Conservation (phyloP, 1,139 yeast species). For the Pichia inconspicua region DNA sequence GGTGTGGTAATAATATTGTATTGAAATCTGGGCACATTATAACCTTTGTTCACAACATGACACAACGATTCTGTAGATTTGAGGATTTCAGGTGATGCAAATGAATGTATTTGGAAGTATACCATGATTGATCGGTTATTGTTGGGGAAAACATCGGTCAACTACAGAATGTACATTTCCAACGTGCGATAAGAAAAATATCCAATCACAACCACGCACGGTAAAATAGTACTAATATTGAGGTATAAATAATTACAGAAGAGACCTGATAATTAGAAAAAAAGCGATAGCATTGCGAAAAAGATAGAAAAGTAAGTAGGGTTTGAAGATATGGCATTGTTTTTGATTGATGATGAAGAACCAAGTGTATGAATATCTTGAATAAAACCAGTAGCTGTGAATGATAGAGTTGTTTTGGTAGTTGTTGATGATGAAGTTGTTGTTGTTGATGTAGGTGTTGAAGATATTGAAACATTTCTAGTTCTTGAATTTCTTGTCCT, state of each 20-base stretch:
- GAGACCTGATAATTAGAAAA: background rate
- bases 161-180: too few species aligned
- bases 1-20: slow-evolving; percentile 37
- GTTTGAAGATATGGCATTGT: background rate
- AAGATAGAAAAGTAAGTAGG: background rate
- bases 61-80: slow-evolving; percentile 15
- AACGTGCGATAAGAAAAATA: background rate
- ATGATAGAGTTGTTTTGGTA: background rate
- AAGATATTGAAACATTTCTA: background rate
- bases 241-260: background rate
- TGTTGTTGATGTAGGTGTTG: background rate
- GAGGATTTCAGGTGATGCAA: slow-evolving; percentile 5
- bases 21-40: slow-evolving; percentile 37
- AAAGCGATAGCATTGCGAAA: background rate
- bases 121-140: background rate
- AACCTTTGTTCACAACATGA: slow-evolving; percentile 37
- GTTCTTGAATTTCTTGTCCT: background rate
- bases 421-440: slow-evolving; percentile 2
- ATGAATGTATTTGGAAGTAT: slow-evolving; percentile 4
- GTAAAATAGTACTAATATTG: background rate
- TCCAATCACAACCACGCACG: background rate
- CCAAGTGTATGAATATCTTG: slow-evolving; percentile 3
- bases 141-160: background rate
- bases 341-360: background rate
- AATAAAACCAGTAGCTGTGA: slow-evolving; percentile 6